A percentile compares a stretch with the other conserved stretches of the same genome.
Conservation (phyloP, 257 asterid genomes). For the Plantago elongata region DNA sequence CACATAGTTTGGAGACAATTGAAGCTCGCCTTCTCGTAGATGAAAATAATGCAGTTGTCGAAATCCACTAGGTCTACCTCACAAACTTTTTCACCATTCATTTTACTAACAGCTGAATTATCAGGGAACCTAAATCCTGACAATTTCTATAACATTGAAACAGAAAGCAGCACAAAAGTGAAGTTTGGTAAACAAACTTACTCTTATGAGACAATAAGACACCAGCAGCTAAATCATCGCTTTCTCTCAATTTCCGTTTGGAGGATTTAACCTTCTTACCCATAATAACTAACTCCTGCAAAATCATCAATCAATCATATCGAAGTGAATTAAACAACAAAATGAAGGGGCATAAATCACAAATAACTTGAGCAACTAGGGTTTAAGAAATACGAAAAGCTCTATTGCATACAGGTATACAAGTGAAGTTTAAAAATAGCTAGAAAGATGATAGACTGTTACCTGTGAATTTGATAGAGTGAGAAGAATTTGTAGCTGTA, state of each 20-base stretch:
- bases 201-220: conserved; percentile 24
- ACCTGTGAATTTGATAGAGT: too few species aligned
- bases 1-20: too few species aligned
- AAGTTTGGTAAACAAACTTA: conserved; percentile 6
- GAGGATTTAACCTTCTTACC: conserved; percentile 40
- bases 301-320: background rate
- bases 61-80: too few species aligned
- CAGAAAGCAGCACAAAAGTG: conserved; percentile 1
- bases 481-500: too few species aligned
- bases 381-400: too few species aligned
- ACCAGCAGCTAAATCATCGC: conserved; percentile 18
- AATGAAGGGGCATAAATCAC: background rate
- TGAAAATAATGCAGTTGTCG: too few species aligned
- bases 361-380: too few species aligned
- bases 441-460: too few species aligned
- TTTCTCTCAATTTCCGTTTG: conserved; percentile 40
- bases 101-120: background rate
- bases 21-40: too few species aligned
- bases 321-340: background rate
- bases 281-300: conserved; percentile 30
- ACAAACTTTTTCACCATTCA: too few species aligned
- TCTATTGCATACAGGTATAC: too few species aligned
- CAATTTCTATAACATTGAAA: background rate
- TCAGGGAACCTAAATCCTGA: background rate
- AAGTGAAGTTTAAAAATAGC: background rate